Conservation (phyloP, 2,329 filamentous ascomycete genomes). For the Aspergillus versicolor region DNA sequence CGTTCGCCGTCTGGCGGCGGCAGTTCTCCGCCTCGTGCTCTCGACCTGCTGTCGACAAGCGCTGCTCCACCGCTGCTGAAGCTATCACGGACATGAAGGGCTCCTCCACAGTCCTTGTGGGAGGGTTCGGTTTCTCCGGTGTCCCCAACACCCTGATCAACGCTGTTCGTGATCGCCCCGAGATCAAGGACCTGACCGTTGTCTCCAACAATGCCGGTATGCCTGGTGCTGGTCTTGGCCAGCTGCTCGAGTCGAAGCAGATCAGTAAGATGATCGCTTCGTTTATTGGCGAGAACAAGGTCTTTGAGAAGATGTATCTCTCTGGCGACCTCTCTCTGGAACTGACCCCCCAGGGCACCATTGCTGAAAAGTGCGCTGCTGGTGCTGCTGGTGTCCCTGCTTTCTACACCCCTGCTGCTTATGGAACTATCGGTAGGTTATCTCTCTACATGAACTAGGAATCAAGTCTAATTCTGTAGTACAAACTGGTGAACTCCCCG, state of each 20-base stretch:
- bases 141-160: constrained; percentile 52
- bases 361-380: constrained; percentile 81
- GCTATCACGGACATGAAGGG: constrained; percentile 72
- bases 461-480: constrained; percentile 37
- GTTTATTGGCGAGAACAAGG: constrained; percentile 79
- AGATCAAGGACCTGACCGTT: constrained; percentile 63
- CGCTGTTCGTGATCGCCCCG: constrained; percentile 62
- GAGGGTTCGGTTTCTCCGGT: constrained; percentile 77
- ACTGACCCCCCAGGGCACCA: constrained; percentile 83
- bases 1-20: constrained; percentile 41
- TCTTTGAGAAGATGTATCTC: constrained; percentile 84
- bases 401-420: constrained; percentile 78
- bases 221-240: constrained; percentile 67
- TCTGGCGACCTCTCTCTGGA: constrained; percentile 81
- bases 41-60: constrained; percentile 70
- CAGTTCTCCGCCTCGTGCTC: constrained; percentile 66
- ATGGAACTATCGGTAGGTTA: constrained; percentile 64
- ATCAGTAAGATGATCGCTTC: constrained; percentile 72
- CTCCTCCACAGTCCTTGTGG: constrained; percentile 68
- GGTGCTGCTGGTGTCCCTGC: constrained; percentile 86
- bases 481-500: constrained; percentile 52
- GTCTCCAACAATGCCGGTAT: constrained; percentile 82
- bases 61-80: constrained; percentile 66
- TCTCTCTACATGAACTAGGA: constrained; percentile 18
- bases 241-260: constrained; percentile 69